These are phyloP conservation scores for Neurospora terricola DNA, from an alignment of 495 filamentous ascomycete species.

Conservation along the genomic window DNA sequence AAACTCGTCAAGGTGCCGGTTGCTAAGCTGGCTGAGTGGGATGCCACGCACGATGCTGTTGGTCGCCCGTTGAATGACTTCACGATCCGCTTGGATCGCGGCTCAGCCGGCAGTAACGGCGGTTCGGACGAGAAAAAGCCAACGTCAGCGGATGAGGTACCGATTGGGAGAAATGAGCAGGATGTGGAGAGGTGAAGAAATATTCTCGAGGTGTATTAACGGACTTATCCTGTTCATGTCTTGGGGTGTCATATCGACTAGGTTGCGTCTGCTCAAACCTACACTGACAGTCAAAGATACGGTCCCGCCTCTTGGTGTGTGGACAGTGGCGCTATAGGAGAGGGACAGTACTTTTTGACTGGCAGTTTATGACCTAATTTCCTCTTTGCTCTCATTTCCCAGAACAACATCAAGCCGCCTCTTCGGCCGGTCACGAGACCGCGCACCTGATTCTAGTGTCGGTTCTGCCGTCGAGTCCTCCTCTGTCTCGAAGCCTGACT, in stretches of 20 bases:
- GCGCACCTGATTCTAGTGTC: neutral
- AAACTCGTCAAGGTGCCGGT: slow-evolving; percentile 44
- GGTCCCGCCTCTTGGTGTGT: too few species aligned
- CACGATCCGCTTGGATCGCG: neutral
- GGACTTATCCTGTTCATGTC: neutral
- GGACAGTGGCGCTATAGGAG: too few species aligned
- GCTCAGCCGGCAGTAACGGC: neutral
- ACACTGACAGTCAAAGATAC: too few species aligned
- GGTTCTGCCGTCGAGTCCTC: too few species aligned
- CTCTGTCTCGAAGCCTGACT: too few species aligned
- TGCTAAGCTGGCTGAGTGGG: slow-evolving; percentile 39
- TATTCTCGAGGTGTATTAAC: neutral
- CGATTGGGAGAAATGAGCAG: neutral
- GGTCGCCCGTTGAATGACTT: slow-evolving; percentile 19
- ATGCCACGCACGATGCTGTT: slow-evolving; percentile 45
- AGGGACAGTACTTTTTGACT: too few species aligned
- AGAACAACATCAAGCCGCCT: neutral
- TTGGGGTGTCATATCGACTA: neutral
- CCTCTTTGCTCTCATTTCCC: neutral
- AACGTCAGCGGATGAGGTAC: neutral
- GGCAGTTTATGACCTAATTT: too few species aligned
- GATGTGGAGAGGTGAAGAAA: neutral
- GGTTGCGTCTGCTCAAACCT: neutral
- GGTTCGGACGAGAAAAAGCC: neutral
- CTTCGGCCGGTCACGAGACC: neutral